A percentile compares a stretch with the other conserved stretches of the same genome.
Conservation (phyloP, 2,329 filamentous ascomycete genomes). For the Ophiobolus disseminans region DNA sequence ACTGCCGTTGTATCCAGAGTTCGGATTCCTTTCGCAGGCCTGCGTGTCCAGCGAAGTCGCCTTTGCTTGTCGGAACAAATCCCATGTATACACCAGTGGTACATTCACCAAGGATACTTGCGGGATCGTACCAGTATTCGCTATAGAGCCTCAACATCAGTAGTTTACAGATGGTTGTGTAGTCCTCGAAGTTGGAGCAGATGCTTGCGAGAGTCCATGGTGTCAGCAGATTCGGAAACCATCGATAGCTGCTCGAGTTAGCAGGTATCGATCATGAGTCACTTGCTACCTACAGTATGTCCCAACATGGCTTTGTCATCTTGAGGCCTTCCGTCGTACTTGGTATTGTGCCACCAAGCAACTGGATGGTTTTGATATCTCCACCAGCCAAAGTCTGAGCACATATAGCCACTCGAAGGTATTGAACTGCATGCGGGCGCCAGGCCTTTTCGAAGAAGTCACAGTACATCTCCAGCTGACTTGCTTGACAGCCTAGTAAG, state of each 20-base stretch:
- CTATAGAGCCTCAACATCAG: conserved; percentile 34
- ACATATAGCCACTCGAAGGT: conserved; percentile 37
- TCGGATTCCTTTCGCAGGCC: conserved; percentile 11
- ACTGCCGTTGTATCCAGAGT: conserved; percentile 21
- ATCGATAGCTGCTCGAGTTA: conserved; percentile 26
- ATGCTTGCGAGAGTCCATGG: conserved; percentile 36
- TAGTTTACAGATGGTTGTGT: conserved; percentile 36
- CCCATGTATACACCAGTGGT: conserved; percentile 33
- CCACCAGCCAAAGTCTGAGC: conserved; percentile 34
- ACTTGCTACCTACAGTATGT: conserved; percentile 31
- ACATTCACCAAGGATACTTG: conserved; percentile 27
- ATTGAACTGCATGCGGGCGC: conserved; percentile 36
- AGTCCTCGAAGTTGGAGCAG: conserved; percentile 41
- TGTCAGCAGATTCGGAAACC: conserved; percentile 35
- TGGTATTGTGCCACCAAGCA: conserved; percentile 35
- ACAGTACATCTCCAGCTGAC: conserved; percentile 36
- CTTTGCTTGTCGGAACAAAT: conserved; percentile 34
- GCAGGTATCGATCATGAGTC: neutral
- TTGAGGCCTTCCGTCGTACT: conserved; percentile 29
- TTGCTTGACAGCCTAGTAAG: conserved; percentile 31
- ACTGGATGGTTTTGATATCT: conserved; percentile 30
- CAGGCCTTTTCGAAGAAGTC: conserved; percentile 42
- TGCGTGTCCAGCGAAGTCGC: conserved; percentile 11
- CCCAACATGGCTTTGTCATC: conserved; percentile 40
- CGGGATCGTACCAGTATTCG: conserved; percentile 34